Base-by-base conservation (phyloP, 2,329 filamentous ascomycete species). In the Stagonosporopsis chrysanthemi region DNA sequence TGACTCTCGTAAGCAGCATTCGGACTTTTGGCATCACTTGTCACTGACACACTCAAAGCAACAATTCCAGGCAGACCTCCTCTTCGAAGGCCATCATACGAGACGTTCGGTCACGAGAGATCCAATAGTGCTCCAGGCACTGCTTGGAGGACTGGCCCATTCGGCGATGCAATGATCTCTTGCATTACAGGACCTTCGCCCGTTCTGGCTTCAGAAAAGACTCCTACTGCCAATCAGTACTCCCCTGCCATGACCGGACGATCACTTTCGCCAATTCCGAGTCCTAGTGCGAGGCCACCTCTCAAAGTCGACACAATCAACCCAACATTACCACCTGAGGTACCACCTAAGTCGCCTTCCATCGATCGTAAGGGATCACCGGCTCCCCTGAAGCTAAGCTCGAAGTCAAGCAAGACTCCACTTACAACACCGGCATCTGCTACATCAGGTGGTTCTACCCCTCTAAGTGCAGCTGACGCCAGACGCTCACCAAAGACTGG, bases 61-160 rank as follows among this genome's bases (percentile, higher is more conserved):
- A 78, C 76, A 15, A 78, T 78, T 42, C 76, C 76, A 9, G 76
- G 76, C 40, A 70, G 74, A 52, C 75, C 75, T 19, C 74, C 76
- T 46, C 71, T 78, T 12, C 74, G 73, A 9, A 69, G 74, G 51
- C 60, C 64, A 28, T 73, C 72, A 4, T 64, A 72, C 43, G 74
- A 76, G 38, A 58, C 61, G 17, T 71, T 75, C 49, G 70, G 69
- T 33, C 75, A 78, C 45, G 76, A 78, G 61, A 64, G 76, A 52
- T 77, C 75, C 5, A 73, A 67, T 61, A 78, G 75, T 67, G 74
- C 70, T 35, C 76, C 75, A 28, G 75, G 74, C 23, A 72, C 67
- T 12, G 71, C 67, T 53, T 78, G 76, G 76, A 70, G 74, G 53
- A 54, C 65, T 23, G 72, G 75, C 41, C 75, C 75, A 3, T 77